Evolutionary conservation across 495 filamentous ascomycete species (phyloP), one percentile per base, ranked within the genome.

Genomic region (Sordaria brevicollis): DNA sequence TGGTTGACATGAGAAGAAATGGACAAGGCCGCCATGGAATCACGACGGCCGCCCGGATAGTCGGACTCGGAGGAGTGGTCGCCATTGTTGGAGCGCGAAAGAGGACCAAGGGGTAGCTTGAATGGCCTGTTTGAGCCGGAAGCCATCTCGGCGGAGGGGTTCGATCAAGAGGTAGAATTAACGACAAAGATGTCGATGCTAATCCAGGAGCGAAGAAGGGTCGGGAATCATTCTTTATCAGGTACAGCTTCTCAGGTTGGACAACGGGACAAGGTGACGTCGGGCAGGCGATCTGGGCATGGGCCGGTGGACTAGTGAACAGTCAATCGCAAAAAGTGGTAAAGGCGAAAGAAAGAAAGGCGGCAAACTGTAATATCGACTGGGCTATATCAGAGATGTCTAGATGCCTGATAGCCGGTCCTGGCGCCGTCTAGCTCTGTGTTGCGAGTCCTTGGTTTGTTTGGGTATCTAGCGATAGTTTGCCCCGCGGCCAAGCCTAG

Each of bases 1-100:
- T 86, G 89, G 76, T 93, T 91, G 68, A 89, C 79, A 25, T 80
- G 76, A 6, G 87, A 79, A 5, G 79, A 79, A 19, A 82, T 86
- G 17, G 88, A 86, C 15, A 88, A 71, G 21, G 92, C 94, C 37
- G 83, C 81, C 19, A 90, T 75, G 4, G 92, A 94, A 19, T 86
- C 89, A 65, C 89, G 82, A 33, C 89, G 86, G 49, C 49, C 49
- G 49, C 49, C 49, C 49, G 49, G 49, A 62, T 62, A 62, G 5
- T 62, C 49, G 49, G 49, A 62, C 25, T 62, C 49, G 49, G 49
- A 62, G 13, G 49, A 62, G 33, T 62, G 49, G 13, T 62, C 49
- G 49, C 49, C 49, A 62, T 62, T 25, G 21, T 62, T 31, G 4
- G 49, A 62, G 49, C 25, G 49, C 25, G 49, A 62, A 62, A 62